phyloP scores from a whole-genome alignment of 2,329 filamentous ascomycete species.

The Diaporthe sp. region DNA sequence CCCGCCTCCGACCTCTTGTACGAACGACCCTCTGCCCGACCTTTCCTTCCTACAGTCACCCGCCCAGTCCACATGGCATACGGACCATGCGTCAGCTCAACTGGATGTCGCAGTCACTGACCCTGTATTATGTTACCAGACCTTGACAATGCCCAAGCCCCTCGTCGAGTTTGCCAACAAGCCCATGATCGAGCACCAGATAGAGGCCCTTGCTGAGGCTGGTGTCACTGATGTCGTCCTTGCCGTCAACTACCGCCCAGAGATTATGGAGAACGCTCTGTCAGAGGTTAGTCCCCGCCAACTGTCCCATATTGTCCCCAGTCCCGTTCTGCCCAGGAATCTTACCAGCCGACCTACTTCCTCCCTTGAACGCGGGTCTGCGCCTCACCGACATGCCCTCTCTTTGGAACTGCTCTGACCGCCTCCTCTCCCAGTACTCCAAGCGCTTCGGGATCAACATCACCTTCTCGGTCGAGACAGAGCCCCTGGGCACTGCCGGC shows the following conservation, averaged over 20 bases:
- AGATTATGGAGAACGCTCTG: slow-evolving; percentile 95
- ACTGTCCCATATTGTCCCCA: not conserved
- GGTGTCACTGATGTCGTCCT: slow-evolving; percentile 98
- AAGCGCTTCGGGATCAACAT: slow-evolving; percentile 94
- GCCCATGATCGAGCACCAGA: slow-evolving; percentile 99
- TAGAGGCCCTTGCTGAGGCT: slow-evolving; percentile 92
- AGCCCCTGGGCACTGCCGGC: slow-evolving; percentile 94
- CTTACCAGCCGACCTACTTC: not conserved
- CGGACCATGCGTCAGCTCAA: not conserved
- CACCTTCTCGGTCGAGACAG: slow-evolving; percentile 95
- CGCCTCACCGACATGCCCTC: not conserved
- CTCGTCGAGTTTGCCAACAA: slow-evolving; percentile 99
- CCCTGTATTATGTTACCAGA: slow-evolving; percentile 66
- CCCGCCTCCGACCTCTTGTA: slow-evolving; percentile 95
- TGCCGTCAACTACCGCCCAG: slow-evolving; percentile 97
- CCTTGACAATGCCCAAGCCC: slow-evolving; percentile 95
- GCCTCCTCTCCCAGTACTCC: slow-evolving; percentile 75
- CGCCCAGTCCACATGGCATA: not conserved
- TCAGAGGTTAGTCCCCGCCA: slow-evolving; percentile 72
- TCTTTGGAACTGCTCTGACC: slow-evolving; percentile 3
- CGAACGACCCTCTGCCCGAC: slow-evolving; percentile 53
- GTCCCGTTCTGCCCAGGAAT: not conserved
- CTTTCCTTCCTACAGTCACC: not conserved
- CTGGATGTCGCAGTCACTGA: slow-evolving; percentile 17
- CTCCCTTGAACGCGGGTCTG: not conserved